Percentiles rank a stretch among this genome's conserved stretches.
These are phyloP conservation scores for Opeltia flavorubescens DNA, from an alignment of 495 filamentous ascomycete species.

Conservation along the genomic window DNA sequence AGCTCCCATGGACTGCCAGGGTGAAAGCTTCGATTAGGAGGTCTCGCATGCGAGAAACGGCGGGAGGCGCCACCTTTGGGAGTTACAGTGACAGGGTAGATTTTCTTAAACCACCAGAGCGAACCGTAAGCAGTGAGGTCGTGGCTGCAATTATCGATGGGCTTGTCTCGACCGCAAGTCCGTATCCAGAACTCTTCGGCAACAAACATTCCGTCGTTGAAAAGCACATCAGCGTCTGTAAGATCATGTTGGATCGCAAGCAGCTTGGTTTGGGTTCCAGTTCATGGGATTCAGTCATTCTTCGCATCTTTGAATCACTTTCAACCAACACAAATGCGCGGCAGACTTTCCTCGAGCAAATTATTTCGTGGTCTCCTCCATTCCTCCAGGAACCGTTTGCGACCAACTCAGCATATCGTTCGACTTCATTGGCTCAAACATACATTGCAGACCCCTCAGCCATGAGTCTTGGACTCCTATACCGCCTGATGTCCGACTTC, in stretches of 20 bases:
- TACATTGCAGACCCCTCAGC: conserved; percentile 7
- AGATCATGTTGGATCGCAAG: conserved; percentile 20
- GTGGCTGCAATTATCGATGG: conserved; percentile 37
- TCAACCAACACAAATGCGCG: conserved; percentile 25
- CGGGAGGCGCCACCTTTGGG: conserved; percentile 11
- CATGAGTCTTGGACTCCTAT: conserved; percentile 10
- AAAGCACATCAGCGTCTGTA: conserved; percentile 17
- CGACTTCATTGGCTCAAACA: not conserved
- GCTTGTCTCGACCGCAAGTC: conserved; percentile 26
- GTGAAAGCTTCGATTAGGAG: conserved; percentile 9
- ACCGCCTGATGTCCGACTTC: conserved; percentile 8
- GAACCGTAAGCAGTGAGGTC: conserved; percentile 45
- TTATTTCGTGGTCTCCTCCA: conserved; percentile 8
- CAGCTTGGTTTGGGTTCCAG: conserved; percentile 20
- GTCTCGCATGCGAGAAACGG: conserved; percentile 8
- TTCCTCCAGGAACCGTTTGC: not conserved
- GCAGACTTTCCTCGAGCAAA: conserved; percentile 25
- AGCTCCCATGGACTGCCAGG: conserved; percentile 12
- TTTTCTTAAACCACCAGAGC: conserved; percentile 31
- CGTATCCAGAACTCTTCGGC: not conserved
- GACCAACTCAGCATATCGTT: not conserved
- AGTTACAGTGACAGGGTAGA: conserved; percentile 5
- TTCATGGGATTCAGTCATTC: conserved; percentile 32
- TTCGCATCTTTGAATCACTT: conserved; percentile 38
- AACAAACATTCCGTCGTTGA: conserved; percentile 5